Base-by-base conservation (phyloP, 2,329 filamentous ascomycete genomes). In the Epichloe sylvatica region DNA sequence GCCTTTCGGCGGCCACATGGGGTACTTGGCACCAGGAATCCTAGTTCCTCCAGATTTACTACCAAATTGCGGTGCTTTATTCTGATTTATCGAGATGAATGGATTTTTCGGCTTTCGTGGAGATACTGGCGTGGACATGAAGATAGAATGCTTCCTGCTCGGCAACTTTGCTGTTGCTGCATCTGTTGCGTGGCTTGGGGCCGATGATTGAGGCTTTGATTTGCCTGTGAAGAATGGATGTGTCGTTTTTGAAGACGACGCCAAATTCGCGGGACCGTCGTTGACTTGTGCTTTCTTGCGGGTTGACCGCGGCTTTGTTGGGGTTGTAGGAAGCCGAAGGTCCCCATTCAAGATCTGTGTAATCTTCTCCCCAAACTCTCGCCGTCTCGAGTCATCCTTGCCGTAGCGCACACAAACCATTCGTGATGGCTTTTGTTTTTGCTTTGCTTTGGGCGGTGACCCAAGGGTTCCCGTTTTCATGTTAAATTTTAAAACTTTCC, bases 1-100 rank as follows among this genome's bases (percentile, higher is more conserved):
- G 6, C 72, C 83, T 54, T 74, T 72, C 45, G 77, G 75, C 37
- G 86, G 86, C 83, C 86, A 92, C n/a, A 78, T 71, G 3, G 86
- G 77, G 49, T 85, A 73, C 53, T 71, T 69, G 8, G 81, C 73
- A 2, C 84, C 85, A 0, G 81, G 78, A n/a, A 83, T 71, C 57
- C 78, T 86, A 4, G 78, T 59, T 0, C 68, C 70, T 3, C 63
- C 57, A 4, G 69, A 68, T 49, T 66, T 73, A 25, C 63, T 58
- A 3, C 75, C 72, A 52, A 76, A 73, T 12, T 68, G 65, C 0
- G 70, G 67, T 15, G 67, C 39, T 13, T 42, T 50, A 7, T 49
- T 46, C 12, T 50, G 51, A 19, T 64, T 65, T 13, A 58, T 62
- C 3, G 64, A 52, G 0, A 57, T 49, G 2, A 64, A 63, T 2